Conservation (phyloP, 2,329 filamentous ascomycete species). For the Ascochyta viciae-villosae region DNA sequence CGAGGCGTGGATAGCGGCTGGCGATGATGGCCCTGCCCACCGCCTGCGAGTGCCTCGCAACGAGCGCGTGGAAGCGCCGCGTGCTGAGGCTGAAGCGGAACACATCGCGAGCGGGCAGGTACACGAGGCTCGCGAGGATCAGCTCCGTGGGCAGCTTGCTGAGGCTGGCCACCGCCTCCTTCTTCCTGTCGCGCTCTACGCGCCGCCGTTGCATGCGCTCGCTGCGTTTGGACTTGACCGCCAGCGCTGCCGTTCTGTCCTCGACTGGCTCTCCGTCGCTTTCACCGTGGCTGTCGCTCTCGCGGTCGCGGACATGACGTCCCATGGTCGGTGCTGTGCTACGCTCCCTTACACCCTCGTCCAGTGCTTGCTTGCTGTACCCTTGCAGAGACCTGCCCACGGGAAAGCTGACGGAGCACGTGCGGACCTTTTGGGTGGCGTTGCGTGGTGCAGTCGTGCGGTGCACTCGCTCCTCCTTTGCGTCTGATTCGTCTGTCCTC, state of each 20-base stretch:
- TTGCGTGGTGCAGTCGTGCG: too few relatives aligned
- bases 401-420: too few relatives aligned
- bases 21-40: constrained; percentile 55
- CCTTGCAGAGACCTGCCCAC: too few relatives aligned
- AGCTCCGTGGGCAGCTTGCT: constrained; percentile 62
- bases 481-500: constrained; percentile 21
- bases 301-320: background rate
- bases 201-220: constrained; percentile 56
- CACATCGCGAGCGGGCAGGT: constrained; percentile 60
- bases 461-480: background rate
- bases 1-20: constrained; percentile 59
- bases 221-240: constrained; percentile 61
- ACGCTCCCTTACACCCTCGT: too few relatives aligned
- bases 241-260: constrained; percentile 58
- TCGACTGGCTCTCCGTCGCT: constrained; percentile 55
- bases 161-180: constrained; percentile 46
- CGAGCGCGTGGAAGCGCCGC: constrained; percentile 53
- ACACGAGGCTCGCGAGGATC: constrained; percentile 56
- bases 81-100: constrained; percentile 56
- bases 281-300: constrained; percentile 28
- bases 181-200: constrained; percentile 36
- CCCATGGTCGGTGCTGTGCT: constrained; percentile 23
- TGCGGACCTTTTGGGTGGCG: too few relatives aligned
- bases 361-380: too few relatives aligned
- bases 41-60: constrained; percentile 53